phyloP scores from a whole-genome alignment of 495 filamentous ascomycete species.

The Neurospora sp. region DNA sequence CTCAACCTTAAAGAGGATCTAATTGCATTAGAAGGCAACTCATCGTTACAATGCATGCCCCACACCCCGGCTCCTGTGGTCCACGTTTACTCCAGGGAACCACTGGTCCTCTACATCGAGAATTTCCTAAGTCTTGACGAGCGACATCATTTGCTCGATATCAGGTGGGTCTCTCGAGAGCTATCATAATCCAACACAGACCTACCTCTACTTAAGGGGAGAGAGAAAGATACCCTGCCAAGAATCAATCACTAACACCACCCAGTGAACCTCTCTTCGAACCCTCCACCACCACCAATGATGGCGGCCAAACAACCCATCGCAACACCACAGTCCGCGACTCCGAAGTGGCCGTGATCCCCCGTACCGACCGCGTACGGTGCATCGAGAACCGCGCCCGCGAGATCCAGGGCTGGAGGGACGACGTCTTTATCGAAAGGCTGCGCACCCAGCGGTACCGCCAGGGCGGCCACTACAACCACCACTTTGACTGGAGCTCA shows the following conservation, averaged over 20 bases:
- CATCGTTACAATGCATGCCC: conserved; percentile 18
- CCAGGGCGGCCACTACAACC: conserved; percentile 28
- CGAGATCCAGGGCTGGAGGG: conserved; percentile 36
- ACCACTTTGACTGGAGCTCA: conserved; percentile 39
- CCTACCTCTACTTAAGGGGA: too few species aligned
- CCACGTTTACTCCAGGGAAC: conserved; percentile 32
- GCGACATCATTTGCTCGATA: conserved; percentile 30
- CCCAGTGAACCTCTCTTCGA: conserved; percentile 30
- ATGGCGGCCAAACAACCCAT: conserved; percentile 23
- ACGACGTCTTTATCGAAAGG: conserved; percentile 34
- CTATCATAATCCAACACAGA: not conserved
- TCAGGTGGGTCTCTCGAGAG: conserved; percentile 21
- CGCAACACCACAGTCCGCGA: conserved; percentile 30
- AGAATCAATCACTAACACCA: not conserved
- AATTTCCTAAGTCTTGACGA: conserved; percentile 29
- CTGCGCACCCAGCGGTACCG: conserved; percentile 35
- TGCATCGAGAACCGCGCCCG: conserved; percentile 34
- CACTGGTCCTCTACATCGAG: conserved; percentile 37
- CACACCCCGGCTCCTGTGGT: conserved; percentile 17
- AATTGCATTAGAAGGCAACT: conserved; percentile 28
- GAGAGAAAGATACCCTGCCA: not conserved
- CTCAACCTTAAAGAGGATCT: conserved; percentile 27
- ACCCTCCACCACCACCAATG: conserved; percentile 33
- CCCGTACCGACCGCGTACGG: conserved; percentile 28
- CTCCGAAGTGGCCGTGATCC: conserved; percentile 38